Evolutionary conservation across 257 asterid genomes (phyloP).

Genomic region (Solanum chiquidenum): DNA sequence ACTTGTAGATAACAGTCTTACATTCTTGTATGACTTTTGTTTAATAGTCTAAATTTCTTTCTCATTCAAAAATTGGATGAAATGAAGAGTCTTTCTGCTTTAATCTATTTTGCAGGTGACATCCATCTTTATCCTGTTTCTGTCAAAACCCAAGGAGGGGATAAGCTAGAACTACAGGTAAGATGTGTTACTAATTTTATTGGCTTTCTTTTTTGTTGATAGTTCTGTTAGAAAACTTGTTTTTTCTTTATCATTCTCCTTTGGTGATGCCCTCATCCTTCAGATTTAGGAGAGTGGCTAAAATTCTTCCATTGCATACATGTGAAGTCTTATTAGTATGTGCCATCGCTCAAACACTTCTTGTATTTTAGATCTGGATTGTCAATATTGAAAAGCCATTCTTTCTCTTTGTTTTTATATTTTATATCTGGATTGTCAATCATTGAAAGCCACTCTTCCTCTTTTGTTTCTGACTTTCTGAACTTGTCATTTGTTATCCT

Average conservation of each 20-base stretch:
- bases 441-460: neutral
- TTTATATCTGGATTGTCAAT: neutral
- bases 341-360: neutral
- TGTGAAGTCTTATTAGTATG: neutral
- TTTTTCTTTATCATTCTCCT: neutral
- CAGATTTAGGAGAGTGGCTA: neutral
- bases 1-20: neutral
- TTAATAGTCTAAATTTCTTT: neutral
- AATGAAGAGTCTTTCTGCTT: neutral
- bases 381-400: neutral
- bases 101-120: conserved; percentile 45
- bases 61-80: neutral
- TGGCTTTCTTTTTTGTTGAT: neutral
- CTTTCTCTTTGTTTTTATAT: neutral
- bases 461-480: neutral
- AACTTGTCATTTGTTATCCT: neutral
- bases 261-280: neutral
- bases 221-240: neutral
- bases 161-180: conserved; percentile 87
- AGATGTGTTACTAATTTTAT: conserved; percentile 5
- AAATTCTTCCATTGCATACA: neutral
- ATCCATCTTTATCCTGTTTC: conserved; percentile 80
- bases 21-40: neutral
- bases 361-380: neutral
- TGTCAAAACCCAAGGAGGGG: conserved; percentile 78